Base-by-base conservation (phyloP, 208 protist species). In the Porcisia hertigi region DNA sequence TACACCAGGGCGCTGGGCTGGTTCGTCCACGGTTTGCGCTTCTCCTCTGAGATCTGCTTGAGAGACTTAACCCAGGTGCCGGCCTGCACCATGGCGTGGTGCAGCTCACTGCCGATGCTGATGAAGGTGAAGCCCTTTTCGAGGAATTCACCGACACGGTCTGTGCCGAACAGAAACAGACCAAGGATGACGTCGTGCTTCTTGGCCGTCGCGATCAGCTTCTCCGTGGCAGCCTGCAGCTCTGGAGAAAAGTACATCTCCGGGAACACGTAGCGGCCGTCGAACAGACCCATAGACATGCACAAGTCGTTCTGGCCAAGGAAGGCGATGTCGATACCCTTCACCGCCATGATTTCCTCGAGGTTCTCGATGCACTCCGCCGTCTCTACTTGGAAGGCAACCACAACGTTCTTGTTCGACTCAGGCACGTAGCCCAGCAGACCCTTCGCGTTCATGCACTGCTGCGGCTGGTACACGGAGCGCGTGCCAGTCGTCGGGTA, bases 281-380 rank as follows among this genome's bases (percentile, higher is more conserved):
- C 89, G 77, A 90, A 94, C 66, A 94, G 86, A 43, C 90, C 90
- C 87, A 94, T 90, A 64, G 89, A 94, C 89, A 94, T 94, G 84
- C 89, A 94, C 36, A 94, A 82, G 76, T 94, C 89, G 77, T 94
- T 94, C 86, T 94, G 87, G 54, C 89, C 89, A 25, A 94, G 80
- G 79, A 94, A 94, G 71, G 89, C 89, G 75, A 94, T 94, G 77
- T 94, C 89, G 75, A 94, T 76, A 59, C 89, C 89, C 74, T 90
- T 87, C 58, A 94, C 87, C 23, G 87, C 83, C 89, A 94, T 94
- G 77, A 94, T 94, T 72, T 92, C 89, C 34, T 92, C 89, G 43
- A 94, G 81, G 82, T 94, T 91, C 80, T 92, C 85, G 73, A 94
- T 94, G 87, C 89, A 94, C 63, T 79, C 80, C 36, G 87, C 87